A percentile compares a stretch with the other conserved stretches of the same genome.
These are phyloP conservation scores for Pyricularia grisea DNA, from an alignment of 2,329 filamentous ascomycete genomes.

Conservation along the genomic window DNA sequence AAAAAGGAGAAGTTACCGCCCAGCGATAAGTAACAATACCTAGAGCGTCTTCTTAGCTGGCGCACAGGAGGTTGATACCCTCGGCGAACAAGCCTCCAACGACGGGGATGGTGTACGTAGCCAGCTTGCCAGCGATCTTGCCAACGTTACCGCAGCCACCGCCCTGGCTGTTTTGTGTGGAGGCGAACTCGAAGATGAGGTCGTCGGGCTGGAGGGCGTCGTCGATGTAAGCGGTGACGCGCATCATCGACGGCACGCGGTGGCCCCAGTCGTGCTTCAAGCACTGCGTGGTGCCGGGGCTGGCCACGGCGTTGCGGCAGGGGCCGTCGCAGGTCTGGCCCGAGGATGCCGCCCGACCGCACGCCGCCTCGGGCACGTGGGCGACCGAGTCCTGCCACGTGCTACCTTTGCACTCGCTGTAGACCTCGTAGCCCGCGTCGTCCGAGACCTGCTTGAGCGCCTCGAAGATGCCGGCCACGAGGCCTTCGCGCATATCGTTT, in stretches of 20 bases:
- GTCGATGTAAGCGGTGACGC: constrained; percentile 1
- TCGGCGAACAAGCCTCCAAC: not conserved
- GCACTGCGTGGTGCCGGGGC: not conserved
- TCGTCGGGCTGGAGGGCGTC: constrained; percentile 1
- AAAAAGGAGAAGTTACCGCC: no score
- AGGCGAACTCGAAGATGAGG: constrained; percentile 1
- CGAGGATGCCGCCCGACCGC: not conserved
- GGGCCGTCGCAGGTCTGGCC: not conserved
- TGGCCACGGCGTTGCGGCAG: not conserved
- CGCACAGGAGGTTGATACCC: not conserved
- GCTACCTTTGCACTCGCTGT: not conserved
- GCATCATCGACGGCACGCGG: not conserved
- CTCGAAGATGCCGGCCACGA: not conserved
- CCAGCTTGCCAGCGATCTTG: not conserved
- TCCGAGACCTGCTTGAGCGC: constrained; percentile 2
- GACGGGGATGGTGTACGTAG: not conserved
- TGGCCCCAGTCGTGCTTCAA: constrained; percentile 1
- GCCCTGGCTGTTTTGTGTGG: not conserved
- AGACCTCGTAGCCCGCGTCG: not conserved
- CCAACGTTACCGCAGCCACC: not conserved
- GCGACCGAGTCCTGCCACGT: not conserved
- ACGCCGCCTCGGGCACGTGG: not conserved
- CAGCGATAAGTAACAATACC: not conserved
- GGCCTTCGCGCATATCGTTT: not conserved
- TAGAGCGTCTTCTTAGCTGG: not conserved